Conservation (phyloP, 1,139 yeast genomes). For the Yamadazyma friedrichii region DNA sequence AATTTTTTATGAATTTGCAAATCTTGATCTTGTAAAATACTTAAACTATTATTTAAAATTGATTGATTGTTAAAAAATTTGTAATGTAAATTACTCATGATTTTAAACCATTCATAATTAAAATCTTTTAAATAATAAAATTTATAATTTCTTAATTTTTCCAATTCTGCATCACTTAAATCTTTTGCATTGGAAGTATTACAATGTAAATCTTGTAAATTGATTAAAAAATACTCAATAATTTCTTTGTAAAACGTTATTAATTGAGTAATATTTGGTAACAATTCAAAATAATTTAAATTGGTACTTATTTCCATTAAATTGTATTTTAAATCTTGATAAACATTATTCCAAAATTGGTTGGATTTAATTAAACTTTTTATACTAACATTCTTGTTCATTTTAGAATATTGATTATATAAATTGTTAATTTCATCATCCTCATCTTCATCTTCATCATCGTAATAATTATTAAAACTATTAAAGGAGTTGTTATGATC, state of each 20-base stretch:
- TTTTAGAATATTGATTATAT: constrained; percentile 8
- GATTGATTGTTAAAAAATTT: constrained; percentile 16
- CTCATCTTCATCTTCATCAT: neutral
- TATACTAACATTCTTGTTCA: constrained; percentile 5
- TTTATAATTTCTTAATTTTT: constrained; percentile 17
- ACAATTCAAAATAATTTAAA: constrained; percentile 23
- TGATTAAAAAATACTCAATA: constrained; percentile 29
- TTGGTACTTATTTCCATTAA: constrained; percentile 19
- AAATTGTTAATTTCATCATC: constrained; percentile 8
- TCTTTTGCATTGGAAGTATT: constrained; percentile 11
- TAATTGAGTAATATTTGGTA: constrained; percentile 29
- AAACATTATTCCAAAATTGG: constrained; percentile 34
- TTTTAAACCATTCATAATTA: constrained; percentile 24
- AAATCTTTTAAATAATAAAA: constrained; percentile 28
- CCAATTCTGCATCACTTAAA: constrained; percentile 18
- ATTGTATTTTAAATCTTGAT: constrained; percentile 32
- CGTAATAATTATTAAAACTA: neutral
- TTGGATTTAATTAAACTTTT: constrained; percentile 19
- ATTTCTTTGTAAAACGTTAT: constrained; percentile 26
- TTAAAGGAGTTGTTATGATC: neutral
- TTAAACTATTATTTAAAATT: constrained; percentile 9
- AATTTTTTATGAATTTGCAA: constrained; percentile 13
- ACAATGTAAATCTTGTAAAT: constrained; percentile 19
- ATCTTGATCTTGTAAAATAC: constrained; percentile 11
- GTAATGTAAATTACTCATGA: constrained; percentile 23